phyloP scores from a whole-genome alignment of 2,329 filamentous ascomycete species.

The Pestalotiopsis fici region DNA sequence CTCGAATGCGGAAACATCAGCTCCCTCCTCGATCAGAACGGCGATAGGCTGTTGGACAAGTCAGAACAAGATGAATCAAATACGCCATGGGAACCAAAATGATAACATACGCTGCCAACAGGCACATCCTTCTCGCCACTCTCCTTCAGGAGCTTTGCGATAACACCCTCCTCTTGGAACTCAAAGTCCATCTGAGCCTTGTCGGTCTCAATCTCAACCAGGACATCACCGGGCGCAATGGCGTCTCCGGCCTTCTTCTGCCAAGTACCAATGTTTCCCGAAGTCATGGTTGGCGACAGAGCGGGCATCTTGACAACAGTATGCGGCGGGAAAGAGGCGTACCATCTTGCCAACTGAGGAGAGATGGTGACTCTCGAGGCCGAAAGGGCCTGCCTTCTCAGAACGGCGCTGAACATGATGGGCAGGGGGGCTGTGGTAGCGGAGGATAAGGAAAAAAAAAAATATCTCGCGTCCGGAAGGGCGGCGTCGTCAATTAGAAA shows the following conservation, averaged over 20 bases:
- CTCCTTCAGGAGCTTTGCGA: constrained; percentile 93
- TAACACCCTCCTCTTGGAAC: constrained; percentile 95
- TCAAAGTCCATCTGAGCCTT: constrained; percentile 99
- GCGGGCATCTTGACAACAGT: constrained; percentile 97
- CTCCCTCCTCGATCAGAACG: constrained; percentile 88
- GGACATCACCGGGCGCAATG: constrained; percentile 87
- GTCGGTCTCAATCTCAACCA: constrained; percentile 98
- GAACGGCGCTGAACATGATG: constrained; percentile 64
- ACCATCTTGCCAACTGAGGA: constrained; percentile 59
- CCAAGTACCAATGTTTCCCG: constrained; percentile 95
- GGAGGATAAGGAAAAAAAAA: constrained; percentile 19
- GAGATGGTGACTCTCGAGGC: constrained; percentile 44
- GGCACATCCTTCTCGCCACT: constrained; percentile 91
- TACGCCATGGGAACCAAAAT: constrained; percentile 4
- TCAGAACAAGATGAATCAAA: constrained; percentile 13
- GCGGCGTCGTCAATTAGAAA: constrained; percentile 16
- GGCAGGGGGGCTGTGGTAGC: constrained; percentile 20
- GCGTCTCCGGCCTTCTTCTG: constrained; percentile 94
- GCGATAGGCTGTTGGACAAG: constrained; percentile 77
- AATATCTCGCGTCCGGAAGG: constrained; percentile 11
- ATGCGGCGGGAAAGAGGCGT: constrained; percentile 89
- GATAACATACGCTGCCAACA: constrained; percentile 82
- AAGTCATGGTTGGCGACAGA: constrained; percentile 95
- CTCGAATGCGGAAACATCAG: constrained; percentile 85
- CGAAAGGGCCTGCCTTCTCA: constrained; percentile 63